phyloP scores from a whole-genome alignment of 2,329 filamentous ascomycete species.

The Pyricularia sp. region DNA sequence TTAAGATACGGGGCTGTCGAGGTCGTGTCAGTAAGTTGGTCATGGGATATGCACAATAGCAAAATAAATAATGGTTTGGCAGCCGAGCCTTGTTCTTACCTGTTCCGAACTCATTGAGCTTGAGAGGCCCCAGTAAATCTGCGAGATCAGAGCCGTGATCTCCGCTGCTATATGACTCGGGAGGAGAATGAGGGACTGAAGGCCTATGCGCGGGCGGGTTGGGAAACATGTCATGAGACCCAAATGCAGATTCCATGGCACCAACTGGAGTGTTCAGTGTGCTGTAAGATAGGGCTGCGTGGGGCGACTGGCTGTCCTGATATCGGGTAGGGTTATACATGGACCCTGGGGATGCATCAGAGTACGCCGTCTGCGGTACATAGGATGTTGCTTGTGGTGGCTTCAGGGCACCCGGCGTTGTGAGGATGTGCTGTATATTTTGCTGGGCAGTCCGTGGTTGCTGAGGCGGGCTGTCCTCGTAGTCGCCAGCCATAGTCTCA shows the following conservation, averaged over 20 bases:
- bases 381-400: conserved; percentile 25
- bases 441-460: conserved; percentile 11
- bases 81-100: conserved; percentile 42
- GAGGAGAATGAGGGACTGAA: conserved; percentile 29
- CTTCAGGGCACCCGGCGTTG: conserved; percentile 9
- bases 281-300: conserved; percentile 36
- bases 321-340: conserved; percentile 40
- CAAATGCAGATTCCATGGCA: conserved; percentile 42
- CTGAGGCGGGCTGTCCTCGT: conserved; percentile 40
- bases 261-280: conserved; percentile 38
- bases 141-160: conserved; percentile 63
- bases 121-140: conserved; percentile 76
- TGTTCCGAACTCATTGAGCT: conserved; percentile 78
- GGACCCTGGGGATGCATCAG: conserved; percentile 23
- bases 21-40: background rate
- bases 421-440: conserved; percentile 31
- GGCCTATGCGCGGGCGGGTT: conserved; percentile 40
- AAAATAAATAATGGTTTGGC: background rate
- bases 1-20: conserved; percentile 72
- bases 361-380: conserved; percentile 38
- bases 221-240: conserved; percentile 39
- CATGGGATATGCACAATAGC: background rate
- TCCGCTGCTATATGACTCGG: conserved; percentile 48
- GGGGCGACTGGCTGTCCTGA: conserved; percentile 27
- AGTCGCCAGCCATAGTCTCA: conserved; percentile 37